These are phyloP conservation scores for Candida dajiaensis DNA, from an alignment of 805 yeast genomes.

Conservation along the genomic window DNA sequence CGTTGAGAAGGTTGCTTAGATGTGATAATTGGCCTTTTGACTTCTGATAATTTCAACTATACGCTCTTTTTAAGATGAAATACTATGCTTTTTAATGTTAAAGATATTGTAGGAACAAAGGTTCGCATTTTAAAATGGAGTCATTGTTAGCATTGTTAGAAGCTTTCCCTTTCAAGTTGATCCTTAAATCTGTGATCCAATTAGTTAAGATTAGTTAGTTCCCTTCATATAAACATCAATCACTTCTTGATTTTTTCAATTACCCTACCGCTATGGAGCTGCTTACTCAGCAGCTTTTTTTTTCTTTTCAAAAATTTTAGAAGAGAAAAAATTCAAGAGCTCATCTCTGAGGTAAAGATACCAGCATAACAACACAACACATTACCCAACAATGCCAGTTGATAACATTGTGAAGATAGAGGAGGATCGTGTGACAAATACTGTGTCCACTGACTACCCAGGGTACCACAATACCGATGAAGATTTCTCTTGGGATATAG, in stretches of 20 bases:
- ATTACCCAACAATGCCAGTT: slow-evolving; percentile 6
- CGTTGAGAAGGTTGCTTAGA: slow-evolving; percentile 31
- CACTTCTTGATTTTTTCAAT: too few relatives aligned
- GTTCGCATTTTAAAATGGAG: too few relatives aligned
- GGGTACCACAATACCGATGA: slow-evolving; percentile 62
- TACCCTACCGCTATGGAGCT: not conserved
- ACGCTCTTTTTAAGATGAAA: too few relatives aligned
- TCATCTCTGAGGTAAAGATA: not conserved
- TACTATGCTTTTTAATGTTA: too few relatives aligned
- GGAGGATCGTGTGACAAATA: slow-evolving; percentile 85
- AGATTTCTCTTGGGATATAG: slow-evolving; percentile 77
- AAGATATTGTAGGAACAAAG: too few relatives aligned
- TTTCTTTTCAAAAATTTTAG: not conserved
- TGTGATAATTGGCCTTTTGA: not conserved
- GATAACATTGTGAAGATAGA: slow-evolving; percentile 76
- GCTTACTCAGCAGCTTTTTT: not conserved
- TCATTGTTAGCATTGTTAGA: too few relatives aligned
- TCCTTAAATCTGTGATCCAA: too few relatives aligned
- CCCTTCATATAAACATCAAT: too few relatives aligned
- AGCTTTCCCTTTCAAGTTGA: too few relatives aligned
- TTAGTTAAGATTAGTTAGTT: too few relatives aligned
- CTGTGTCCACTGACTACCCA: slow-evolving; percentile 87
- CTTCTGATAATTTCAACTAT: not conserved
- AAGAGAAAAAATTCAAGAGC: not conserved
- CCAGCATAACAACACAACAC: not conserved